Base-by-base conservation (phyloP, 164 flowering plant species). In the Amborella trichopoda region DNA sequence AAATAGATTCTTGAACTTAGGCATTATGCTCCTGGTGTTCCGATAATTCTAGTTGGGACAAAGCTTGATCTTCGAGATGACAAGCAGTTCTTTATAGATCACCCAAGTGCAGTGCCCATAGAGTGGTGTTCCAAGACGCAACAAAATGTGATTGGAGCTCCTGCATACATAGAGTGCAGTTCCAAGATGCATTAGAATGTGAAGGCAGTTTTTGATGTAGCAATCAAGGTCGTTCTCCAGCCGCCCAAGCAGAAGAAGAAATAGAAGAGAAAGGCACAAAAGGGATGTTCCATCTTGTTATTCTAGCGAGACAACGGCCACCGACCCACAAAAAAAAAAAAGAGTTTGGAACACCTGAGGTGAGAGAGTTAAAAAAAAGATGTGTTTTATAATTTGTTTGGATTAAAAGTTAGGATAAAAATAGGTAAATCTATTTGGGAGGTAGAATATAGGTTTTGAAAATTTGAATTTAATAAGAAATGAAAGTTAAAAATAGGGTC, bases 1-100 rank as follows among this genome's bases (percentile, higher is more conserved):
- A 93, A 93, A 96, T 91, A 96, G 98, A 84, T 91, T 62, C 96
- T 95, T 28, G 96, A 91, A 59, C 67, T 91, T 76, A 81, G 79
- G 74, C 96, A 84, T 63, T 91, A 87, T 70, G 96, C 98, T 25
- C 96, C 98, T 49, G 96, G 95, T 46, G 94, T 90, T 48, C 98
- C 98, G 1, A 86, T 86, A 26, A 70, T 90, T 61, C 98, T 90
- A 54, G 98, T 91, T 65, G 98, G 96, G 37, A 87, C 98, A 38
- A 91, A 91, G 69, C 90, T 87, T 50, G 96, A 96, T 91, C 48
- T 88, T 53, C 81, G 97, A 6, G 97, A 88, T 60, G 97, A 88
- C 54, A 80, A 76, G 64, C 84, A 88, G 49, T 88, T 74, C 68
- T 73, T 88, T 23, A 13, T 55, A 26, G 94, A 88, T 49, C 97